These are phyloP conservation scores for Chalaropsis ovoidea DNA, from an alignment of 2,329 filamentous ascomycete genomes.

Conservation along the genomic window DNA sequence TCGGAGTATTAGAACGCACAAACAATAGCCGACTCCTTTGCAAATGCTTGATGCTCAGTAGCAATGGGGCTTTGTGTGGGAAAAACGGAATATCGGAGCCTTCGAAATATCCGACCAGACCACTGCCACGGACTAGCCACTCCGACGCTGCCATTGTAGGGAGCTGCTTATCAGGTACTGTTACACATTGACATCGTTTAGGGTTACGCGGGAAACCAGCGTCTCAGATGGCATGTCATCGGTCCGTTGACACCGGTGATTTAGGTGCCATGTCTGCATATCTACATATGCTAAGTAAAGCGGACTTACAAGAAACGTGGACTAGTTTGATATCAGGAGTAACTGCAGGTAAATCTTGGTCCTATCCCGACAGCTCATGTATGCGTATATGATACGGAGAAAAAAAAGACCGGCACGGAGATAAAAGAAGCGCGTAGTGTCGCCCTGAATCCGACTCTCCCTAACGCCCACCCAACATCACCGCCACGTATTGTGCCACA, in stretches of 20 bases:
- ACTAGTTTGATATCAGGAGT: no score
- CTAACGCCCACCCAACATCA: background rate
- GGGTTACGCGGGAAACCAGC: background rate
- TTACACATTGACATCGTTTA: background rate
- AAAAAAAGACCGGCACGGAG: background rate
- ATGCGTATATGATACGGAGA: background rate
- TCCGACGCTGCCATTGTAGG: no score
- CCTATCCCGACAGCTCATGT: background rate
- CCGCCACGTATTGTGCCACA: background rate
- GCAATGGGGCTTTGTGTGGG: background rate
- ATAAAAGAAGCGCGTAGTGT: background rate
- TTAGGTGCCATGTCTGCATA: background rate
- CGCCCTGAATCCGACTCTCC: background rate
- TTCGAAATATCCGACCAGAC: background rate
- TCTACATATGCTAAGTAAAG: background rate
- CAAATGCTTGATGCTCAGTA: background rate
- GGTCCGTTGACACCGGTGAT: background rate
- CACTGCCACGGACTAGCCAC: background rate
- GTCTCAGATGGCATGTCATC: background rate
- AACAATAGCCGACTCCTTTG: background rate
- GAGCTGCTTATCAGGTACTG: background rate
- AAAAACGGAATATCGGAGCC: background rate
- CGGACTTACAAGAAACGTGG: background rate
- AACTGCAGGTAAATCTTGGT: background rate
- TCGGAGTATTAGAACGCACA: conserved; percentile 7